These are phyloP conservation scores for Plenodomus tracheiphilus DNA, from an alignment of 2,329 filamentous ascomycete species.

Conservation along the genomic window DNA sequence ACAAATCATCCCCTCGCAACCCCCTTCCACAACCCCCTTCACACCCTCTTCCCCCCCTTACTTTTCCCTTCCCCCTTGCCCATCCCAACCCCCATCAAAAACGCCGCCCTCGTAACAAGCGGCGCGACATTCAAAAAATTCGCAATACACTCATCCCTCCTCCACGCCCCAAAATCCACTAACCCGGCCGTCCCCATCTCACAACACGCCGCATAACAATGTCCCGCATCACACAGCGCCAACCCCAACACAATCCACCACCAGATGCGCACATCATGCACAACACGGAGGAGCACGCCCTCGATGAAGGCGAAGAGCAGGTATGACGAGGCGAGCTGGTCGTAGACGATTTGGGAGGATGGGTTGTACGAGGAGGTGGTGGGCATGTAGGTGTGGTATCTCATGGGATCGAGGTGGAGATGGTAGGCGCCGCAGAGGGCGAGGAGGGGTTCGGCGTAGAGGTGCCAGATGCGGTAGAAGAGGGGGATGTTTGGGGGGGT, in stretches of 20 bases:
- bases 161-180: slow-evolving; percentile 35
- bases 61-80: slow-evolving; percentile 6
- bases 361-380: slow-evolving; percentile 47
- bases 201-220: slow-evolving; percentile 57
- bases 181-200: slow-evolving; percentile 35
- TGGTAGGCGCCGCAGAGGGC: slow-evolving; percentile 58
- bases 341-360: slow-evolving; percentile 60
- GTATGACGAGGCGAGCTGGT: slow-evolving; percentile 77
- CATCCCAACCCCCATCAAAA: slow-evolving; percentile 43
- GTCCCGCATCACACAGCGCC: slow-evolving; percentile 73
- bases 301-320: slow-evolving; percentile 77
- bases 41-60: slow-evolving; percentile 13
- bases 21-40: neutral
- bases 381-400: slow-evolving; percentile 68
- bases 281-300: slow-evolving; percentile 71
- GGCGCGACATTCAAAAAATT: slow-evolving; percentile 39
- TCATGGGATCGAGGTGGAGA: slow-evolving; percentile 52
- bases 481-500: slow-evolving; percentile 44
- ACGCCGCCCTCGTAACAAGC: slow-evolving; percentile 38
- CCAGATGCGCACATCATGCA: slow-evolving; percentile 71
- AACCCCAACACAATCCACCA: slow-evolving; percentile 66
- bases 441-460: slow-evolving; percentile 66
- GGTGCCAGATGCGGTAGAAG: slow-evolving; percentile 74
- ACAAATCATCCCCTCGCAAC: neutral
- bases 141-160: slow-evolving; percentile 45